A percentile compares a stretch with the other conserved stretches of the same genome.
Conservation (phyloP, 2,329 filamentous ascomycete genomes). For the Cladophialophora carrionii region DNA sequence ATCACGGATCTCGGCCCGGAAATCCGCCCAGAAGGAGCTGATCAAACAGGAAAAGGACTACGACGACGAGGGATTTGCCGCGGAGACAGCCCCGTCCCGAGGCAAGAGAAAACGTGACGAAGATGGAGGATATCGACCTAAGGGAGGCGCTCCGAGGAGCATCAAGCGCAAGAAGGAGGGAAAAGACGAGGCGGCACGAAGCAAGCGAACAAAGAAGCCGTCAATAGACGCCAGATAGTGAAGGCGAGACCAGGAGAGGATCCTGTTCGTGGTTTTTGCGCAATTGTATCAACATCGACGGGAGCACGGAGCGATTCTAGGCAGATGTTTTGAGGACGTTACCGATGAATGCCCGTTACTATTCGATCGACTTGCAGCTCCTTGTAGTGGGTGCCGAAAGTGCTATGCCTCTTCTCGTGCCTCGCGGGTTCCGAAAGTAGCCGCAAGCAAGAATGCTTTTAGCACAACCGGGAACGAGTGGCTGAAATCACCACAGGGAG, state of each 20-base stretch:
- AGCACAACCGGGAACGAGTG: background rate
- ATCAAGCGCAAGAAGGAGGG: conserved; percentile 46
- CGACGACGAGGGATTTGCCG: conserved; percentile 49
- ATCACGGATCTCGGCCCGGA: conserved; percentile 49
- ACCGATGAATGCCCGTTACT: background rate
- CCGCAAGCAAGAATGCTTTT: background rate
- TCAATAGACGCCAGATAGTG: conserved; percentile 32
- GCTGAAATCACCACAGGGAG: background rate
- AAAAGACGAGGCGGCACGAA: conserved; percentile 30
- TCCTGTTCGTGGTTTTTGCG: background rate
- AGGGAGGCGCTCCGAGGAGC: conserved; percentile 49
- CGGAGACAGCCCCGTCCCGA: conserved; percentile 44
- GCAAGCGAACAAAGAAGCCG: conserved; percentile 33
- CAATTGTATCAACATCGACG: background rate
- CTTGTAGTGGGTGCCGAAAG: background rate
- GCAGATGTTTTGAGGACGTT: background rate
- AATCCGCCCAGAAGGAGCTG: conserved; percentile 38
- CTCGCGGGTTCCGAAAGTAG: background rate
- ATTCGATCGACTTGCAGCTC: background rate
- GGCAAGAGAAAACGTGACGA: conserved; percentile 55
- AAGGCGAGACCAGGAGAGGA: background rate
- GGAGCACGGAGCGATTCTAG: background rate
- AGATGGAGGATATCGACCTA: conserved; percentile 52
- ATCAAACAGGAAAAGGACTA: conserved; percentile 45
- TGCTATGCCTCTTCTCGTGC: background rate